Evolutionary conservation across 2,329 filamentous ascomycete species (phyloP), one percentile per base, ranked within the genome.

Genomic region (Talaromyces sp.): DNA sequence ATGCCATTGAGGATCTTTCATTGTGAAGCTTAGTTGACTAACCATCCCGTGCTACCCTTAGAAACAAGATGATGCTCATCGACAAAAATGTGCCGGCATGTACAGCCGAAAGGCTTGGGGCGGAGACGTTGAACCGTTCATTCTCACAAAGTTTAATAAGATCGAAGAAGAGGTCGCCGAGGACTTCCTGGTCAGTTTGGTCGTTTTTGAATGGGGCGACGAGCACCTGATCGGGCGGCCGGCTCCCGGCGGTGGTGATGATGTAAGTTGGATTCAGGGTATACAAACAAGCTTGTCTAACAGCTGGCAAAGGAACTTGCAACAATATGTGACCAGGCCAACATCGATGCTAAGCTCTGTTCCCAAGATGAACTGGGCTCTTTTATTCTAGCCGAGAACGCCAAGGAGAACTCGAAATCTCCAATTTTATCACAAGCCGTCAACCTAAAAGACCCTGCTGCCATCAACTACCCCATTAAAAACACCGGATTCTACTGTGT

Each of bases 401-500:
- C 90, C 57, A 89, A 87, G 49, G 84, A 89, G 36, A 79, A 83
- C 55, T 90, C 92, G 30, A 84, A 83, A 62, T 90, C 85, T 66
- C 75, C 88, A 55, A 91, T 99, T 67, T 80, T 90, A 66, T 93
- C 92, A 63, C 82, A 90, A 74, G 91, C 92, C 10, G 81, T 98
- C 63, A 87, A 96, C 72, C 82, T 98, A 57, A 93, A 92, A 66
- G 81, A 90, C 60, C 84, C 91, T 1, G 74, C 77, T 22, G 80
- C 82, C 11, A 85, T 96, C 73, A 90, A 92, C 65, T 99, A 98
- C 73, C 82, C 85, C 6, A 88, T 97, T 69, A 88, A 88, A 71
- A 92, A 91, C 75, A 99, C 95, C 0, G 95, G 95, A 30, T 99
- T 97, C 77, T 99, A 96, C 76, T 99, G 95, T 71, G 88, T 99